Evolutionary conservation across 1,284 basidiomycete genomes (phyloP), one percentile per base, ranked within the genome.

Genomic region (Leccinum pseudoinsigne): DNA sequence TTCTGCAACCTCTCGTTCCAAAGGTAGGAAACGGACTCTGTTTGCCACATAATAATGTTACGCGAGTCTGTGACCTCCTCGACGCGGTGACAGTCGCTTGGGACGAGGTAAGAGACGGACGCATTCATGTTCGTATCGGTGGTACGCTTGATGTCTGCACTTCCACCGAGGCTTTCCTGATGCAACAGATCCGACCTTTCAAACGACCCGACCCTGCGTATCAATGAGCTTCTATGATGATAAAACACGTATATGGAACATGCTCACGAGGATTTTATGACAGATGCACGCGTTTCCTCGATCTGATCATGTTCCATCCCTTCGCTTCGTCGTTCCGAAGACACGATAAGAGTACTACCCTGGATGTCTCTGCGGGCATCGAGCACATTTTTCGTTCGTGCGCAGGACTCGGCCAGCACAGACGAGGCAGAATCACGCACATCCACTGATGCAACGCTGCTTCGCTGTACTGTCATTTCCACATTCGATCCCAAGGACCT

Each of bases 181-280:
- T 28, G 6, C 16, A 18, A 58, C 12, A 4, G 5, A 8, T 42
- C 40, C 2, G 31, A 36, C 4, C 28, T 8, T 3, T 47, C 14
- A 45, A 55, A 47, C 23, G 26, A 51, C 23, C 36, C 56, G 11
- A 55, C 38, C 31, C 67, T 68, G 34, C n/a, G 18, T 2, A 31
- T 26, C 6, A 9, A 31, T 70, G 36, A 68, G 50, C 3, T 55
- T 50, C 53, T 3, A 28, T 3, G 8, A 45, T 11, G 8, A 45
- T 11, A 23, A 55, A 11, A 62, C 42, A 50, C 5, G 6, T 14
- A 50, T 23, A 47, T 45, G 14, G 12, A n/a, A 9, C 2, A 16
- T 26, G 55, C 67, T 59, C 40, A 70, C 67, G 36, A 50, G 7
- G 26, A 16, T 28, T 47, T 21, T 26, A 42, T 34, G 18, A 55